Conservation (phyloP, 2,329 filamentous ascomycete species). For the Colletotrichum endophyticum region DNA sequence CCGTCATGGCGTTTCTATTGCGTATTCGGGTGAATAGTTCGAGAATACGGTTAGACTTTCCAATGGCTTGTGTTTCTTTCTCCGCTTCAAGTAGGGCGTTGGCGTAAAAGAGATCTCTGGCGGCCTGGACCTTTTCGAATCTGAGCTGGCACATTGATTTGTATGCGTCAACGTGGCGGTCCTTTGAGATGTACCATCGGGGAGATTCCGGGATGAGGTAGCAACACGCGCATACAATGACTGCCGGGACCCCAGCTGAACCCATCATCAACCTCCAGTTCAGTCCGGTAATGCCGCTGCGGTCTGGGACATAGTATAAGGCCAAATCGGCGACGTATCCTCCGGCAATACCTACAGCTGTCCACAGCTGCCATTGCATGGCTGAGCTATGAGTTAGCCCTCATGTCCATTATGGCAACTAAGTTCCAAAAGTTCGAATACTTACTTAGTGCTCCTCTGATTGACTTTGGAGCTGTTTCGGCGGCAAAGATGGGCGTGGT, state of each 20-base stretch:
- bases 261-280: constrained; percentile 75
- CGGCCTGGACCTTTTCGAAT: constrained; percentile 57
- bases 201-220: constrained; percentile 55
- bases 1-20: constrained; percentile 65
- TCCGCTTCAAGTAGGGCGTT: constrained; percentile 64
- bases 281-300: constrained; percentile 51
- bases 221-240: constrained; percentile 60
- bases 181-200: constrained; percentile 55
- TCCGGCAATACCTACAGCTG: constrained; percentile 58
- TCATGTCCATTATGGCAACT: background rate
- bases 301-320: constrained; percentile 62
- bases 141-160: constrained; percentile 50
- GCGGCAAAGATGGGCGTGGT: constrained; percentile 74
- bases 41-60: constrained; percentile 51
- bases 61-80: constrained; percentile 51
- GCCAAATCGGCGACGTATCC: constrained; percentile 66
- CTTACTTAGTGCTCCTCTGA: constrained; percentile 58
- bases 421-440: background rate
- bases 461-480: constrained; percentile 66
- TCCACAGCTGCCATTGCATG: constrained; percentile 73
- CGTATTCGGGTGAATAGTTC: constrained; percentile 66
- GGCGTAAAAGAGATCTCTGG: constrained; percentile 62
- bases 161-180: constrained; percentile 51
- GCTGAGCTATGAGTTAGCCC: constrained; percentile 46
- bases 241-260: constrained; percentile 67